These are phyloP conservation scores for Saccharomyces hybrid DNA, from an alignment of 1,139 yeast species.

Conservation along the genomic window DNA sequence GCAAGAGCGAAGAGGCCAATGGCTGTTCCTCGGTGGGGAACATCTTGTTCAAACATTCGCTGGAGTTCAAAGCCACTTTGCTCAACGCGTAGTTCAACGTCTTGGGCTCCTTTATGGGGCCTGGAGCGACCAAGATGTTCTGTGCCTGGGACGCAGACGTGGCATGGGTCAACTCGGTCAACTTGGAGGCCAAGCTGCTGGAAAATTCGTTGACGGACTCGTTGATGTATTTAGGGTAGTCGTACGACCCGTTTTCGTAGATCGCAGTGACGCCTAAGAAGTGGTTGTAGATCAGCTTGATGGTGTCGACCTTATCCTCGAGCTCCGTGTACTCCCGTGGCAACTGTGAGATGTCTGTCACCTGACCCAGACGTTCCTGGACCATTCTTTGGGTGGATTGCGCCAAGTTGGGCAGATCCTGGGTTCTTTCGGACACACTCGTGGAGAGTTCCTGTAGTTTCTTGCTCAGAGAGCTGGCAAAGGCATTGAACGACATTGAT, in stretches of 20 bases:
- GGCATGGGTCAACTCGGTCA: conserved; percentile 64
- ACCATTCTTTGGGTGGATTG: conserved; percentile 74
- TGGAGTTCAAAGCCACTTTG: conserved; percentile 55
- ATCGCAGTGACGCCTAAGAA: conserved; percentile 62
- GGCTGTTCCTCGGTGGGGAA: conserved; percentile 14
- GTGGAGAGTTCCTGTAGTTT: conserved; percentile 28
- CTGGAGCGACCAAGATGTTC: conserved; percentile 55
- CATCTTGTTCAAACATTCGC: conserved; percentile 34
- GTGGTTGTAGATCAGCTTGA: conserved; percentile 65
- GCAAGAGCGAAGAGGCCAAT: conserved; percentile 42
- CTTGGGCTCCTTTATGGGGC: conserved; percentile 63
- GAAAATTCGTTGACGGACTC: conserved; percentile 74
- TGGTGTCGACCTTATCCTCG: conserved; percentile 67
- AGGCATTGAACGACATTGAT: conserved; percentile 16
- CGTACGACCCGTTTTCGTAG: conserved; percentile 74
- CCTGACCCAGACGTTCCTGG: conserved; percentile 73
- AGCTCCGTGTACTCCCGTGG: conserved; percentile 77
- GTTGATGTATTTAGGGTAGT: conserved; percentile 71
- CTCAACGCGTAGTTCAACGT: conserved; percentile 79
- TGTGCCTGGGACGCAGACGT: conserved; percentile 79
- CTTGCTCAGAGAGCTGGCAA: conserved; percentile 21
- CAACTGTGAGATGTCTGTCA: conserved; percentile 71
- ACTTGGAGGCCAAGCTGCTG: conserved; percentile 57
- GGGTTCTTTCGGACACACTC: conserved; percentile 28
- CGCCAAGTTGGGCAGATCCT: conserved; percentile 51